Base-by-base conservation (phyloP, 2,329 filamentous ascomycete genomes). In the Cyphellophora europaea region DNA sequence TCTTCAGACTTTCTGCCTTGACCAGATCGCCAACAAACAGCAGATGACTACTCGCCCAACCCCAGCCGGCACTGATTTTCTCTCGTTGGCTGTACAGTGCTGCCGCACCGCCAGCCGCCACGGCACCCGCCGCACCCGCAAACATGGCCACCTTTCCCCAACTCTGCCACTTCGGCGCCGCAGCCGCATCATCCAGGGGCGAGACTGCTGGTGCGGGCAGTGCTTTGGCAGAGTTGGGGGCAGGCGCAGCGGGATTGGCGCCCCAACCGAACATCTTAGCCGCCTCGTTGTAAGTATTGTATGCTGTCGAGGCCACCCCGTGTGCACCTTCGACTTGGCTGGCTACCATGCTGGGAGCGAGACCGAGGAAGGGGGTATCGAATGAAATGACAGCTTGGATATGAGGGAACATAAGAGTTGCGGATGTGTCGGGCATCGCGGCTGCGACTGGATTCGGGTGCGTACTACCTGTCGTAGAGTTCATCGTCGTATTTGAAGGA, bases 1-100 rank as follows among this genome's bases (percentile, higher is more conserved):
- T 73, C 48, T 79, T 77, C 45, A 96, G 66, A 53, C 94, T 87
- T 49, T 88, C 82, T 4, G 77, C 77, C n/a, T 84, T 77, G 31
- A 83, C 82, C 5, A 98, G 71, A 51, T 86, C 93, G 2, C 87
- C 86, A 1, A 96, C 84, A 51, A 96, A 98, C 57, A 91, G 84
- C 16, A 98, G 74, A 59, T 98, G 91, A 21, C 84, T 91, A 11
- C 81, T 77, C 11, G 84, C 84, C 87, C 88, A 96, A 6, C 67
- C 67, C 64, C 79, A 79, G 5, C 88, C 82, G 40, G 80, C 71
- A 3, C 72, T 74, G 42, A 96, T 75, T 44, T 85, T 78, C 19
- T 93, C 83, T 36, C 85, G 76, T 50, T 91, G 87, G 50, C 82
- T 68, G 64, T 93, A 96, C 8, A 89, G 82, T 5, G 87, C 87